Percentiles rank a stretch among this genome's conserved stretches.
phyloP scores from a whole-genome alignment of 2,329 filamentous ascomycete genomes.

The Rugonectria rugulosa region DNA sequence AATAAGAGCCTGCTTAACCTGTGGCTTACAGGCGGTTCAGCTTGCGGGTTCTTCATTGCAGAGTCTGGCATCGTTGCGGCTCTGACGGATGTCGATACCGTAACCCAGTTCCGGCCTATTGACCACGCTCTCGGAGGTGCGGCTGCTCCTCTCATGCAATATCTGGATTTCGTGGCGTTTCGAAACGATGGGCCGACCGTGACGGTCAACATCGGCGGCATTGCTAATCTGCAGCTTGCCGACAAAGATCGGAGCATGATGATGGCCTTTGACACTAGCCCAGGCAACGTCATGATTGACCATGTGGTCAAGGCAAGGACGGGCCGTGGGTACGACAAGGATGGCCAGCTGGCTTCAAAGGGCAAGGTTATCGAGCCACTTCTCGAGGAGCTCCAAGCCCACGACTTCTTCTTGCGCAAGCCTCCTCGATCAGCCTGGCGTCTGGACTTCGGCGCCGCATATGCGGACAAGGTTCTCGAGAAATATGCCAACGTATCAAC shows the following conservation, averaged over 20 bases:
- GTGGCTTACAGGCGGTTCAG: slow-evolving; percentile 39
- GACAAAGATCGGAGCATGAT: slow-evolving; percentile 38
- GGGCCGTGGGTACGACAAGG: slow-evolving; percentile 35
- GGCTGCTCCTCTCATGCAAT: slow-evolving; percentile 42
- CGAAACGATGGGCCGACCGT: slow-evolving; percentile 34
- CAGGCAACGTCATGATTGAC: slow-evolving; percentile 42
- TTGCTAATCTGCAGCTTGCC: slow-evolving; percentile 42
- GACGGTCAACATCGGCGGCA: slow-evolving; percentile 43
- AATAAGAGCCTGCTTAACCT: slow-evolving; percentile 36
- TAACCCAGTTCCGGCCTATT: slow-evolving; percentile 41
- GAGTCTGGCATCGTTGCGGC: slow-evolving; percentile 42
- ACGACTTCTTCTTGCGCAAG: slow-evolving; percentile 37
- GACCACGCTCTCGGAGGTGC: slow-evolving; percentile 41
- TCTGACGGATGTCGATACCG: slow-evolving; percentile 38
- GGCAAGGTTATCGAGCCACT: slow-evolving; percentile 31
- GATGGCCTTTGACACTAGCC: slow-evolving; percentile 44
- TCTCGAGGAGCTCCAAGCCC: slow-evolving; percentile 30
- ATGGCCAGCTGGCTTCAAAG: slow-evolving; percentile 36
- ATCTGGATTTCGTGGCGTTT: slow-evolving; percentile 42
- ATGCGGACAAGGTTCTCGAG: slow-evolving; percentile 32
- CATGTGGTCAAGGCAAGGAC: slow-evolving; percentile 39
- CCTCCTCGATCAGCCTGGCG: slow-evolving; percentile 41
- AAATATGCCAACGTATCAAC: background rate
- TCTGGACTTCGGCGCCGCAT: slow-evolving; percentile 38
- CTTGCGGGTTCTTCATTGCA: slow-evolving; percentile 41